phyloP scores from a whole-genome alignment of 768 basidiomycete species.

The Amanita pallidorosea region DNA sequence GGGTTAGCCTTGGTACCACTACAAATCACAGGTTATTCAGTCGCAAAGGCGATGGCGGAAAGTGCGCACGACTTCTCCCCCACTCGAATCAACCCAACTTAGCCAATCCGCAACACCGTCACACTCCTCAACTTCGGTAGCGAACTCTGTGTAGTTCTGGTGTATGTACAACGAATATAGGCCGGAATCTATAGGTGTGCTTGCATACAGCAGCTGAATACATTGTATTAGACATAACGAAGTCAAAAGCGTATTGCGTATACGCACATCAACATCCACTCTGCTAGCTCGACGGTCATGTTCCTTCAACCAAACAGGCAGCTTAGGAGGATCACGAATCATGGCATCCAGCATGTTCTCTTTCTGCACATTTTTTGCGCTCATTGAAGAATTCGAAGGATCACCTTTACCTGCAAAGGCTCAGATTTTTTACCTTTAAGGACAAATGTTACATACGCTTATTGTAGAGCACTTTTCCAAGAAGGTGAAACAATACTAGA shows the following conservation, averaged over 20 bases:
- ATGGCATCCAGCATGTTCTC: slow-evolving; percentile 46
- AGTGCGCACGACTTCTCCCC: slow-evolving; percentile 46
- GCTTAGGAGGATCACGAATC: slow-evolving; percentile 40
- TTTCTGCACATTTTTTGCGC: slow-evolving; percentile 51
- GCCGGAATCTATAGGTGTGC: slow-evolving; percentile 86
- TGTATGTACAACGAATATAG: slow-evolving; percentile 86
- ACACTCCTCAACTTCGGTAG: slow-evolving; percentile 65
- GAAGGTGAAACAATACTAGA: slow-evolving; percentile 79
- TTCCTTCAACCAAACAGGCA: slow-evolving; percentile 48
- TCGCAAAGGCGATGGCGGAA: not conserved
- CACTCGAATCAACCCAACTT: slow-evolving; percentile 66
- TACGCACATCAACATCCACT: slow-evolving; percentile 63
- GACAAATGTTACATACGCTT: slow-evolving; percentile 53
- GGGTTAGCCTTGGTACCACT: slow-evolving; percentile 68
- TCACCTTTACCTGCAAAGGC: slow-evolving; percentile 60
- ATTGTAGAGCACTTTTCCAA: slow-evolving; percentile 92
- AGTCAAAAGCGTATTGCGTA: not conserved
- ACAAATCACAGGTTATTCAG: not conserved
- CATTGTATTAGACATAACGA: not conserved
- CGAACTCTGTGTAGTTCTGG: slow-evolving; percentile 88
- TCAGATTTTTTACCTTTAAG: not conserved
- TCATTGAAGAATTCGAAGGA: slow-evolving; percentile 40
- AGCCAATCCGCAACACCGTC: slow-evolving; percentile 61
- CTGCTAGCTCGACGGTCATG: slow-evolving; percentile 62
- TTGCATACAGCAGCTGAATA: slow-evolving; percentile 59